Base-by-base conservation (phyloP, 2,329 filamentous ascomycete genomes). In the Colletotrichum magnum region DNA sequence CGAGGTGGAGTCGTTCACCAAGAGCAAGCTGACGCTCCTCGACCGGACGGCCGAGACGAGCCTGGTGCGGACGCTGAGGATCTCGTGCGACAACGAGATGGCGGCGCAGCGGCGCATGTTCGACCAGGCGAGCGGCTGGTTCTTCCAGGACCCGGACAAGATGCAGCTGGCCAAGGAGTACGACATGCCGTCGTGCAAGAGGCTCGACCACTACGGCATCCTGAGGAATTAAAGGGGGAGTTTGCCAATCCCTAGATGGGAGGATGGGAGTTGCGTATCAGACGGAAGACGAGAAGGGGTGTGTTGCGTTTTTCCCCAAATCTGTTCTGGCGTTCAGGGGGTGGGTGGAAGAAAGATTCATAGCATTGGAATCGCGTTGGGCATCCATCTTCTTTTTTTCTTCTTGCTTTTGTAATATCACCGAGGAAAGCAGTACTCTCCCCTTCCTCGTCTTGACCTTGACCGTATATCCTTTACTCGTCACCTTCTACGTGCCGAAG, bases 41-140 rank as follows among this genome's bases (percentile, higher is more conserved):
- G 96, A 98, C 78, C 87, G 89, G 72, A 86, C 86, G 64, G 96
- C 94, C 54, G 95, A 98, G 79, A 81, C 88, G 4, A 88, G 89
- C 47, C 93, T 93, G 72, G 84, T 97, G 48, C 86, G 89, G 58
- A 85, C 86, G 43, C 80, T 98, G 60, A 88, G 88, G 57, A 84
- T 86, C 66, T 87, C 92, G 76, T 99, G 96, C 81, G 92, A 95
- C 71, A 84, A 85, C 64, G 95, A 99, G 82, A 83, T 89, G 71
- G 82, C 87, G 56, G 83, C 87, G 59, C 88, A 91, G 79, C 87
- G 90, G 76, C 86, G 90, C 72, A 84, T 94, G 80, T 85, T 90
- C 71, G 90, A 97, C 72, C 91, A 93, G 56, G 94, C 95, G 0
- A 90, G 93, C 74, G 95, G 95, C 4, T 97, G 94, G 92, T 94